Evolutionary conservation across 192 early-diverging fungal species (phyloP).

Genomic region (Oehlia diaphana): DNA sequence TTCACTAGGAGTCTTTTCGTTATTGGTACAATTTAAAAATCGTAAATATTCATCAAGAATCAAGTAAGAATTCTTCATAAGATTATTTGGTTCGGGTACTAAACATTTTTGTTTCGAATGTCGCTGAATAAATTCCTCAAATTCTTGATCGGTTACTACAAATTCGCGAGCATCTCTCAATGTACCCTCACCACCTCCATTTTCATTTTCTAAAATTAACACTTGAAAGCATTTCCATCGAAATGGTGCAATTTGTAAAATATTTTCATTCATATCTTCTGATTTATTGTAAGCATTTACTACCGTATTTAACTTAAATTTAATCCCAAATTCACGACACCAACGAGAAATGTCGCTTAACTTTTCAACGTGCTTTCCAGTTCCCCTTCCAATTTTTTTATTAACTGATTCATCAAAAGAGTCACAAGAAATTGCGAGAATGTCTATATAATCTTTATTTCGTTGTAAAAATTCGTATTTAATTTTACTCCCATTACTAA

Average conservation of each 20-base stretch:
- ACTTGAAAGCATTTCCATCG: conserved; percentile 16
- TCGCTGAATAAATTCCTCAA: not conserved
- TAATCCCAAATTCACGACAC: not conserved
- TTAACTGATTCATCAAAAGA: not conserved
- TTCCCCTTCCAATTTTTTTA: not conserved
- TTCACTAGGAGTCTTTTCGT: not conserved
- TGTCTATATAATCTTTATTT: not conserved
- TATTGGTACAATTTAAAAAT: conserved; percentile 4
- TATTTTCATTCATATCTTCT: not conserved
- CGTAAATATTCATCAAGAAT: not conserved
- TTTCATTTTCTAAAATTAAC: not conserved
- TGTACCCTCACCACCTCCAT: not conserved
- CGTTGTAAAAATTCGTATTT: not conserved
- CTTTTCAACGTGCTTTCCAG: not conserved
- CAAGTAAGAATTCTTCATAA: not conserved
- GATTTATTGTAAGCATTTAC: not conserved
- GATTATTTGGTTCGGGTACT: not conserved
- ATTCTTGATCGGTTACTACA: not conserved
- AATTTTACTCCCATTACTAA: not conserved
- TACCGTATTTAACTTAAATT: not conserved
- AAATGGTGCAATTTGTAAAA: not conserved
- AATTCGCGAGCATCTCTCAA: not conserved
- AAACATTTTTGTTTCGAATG: not conserved
- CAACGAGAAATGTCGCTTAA: not conserved
- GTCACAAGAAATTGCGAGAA: not conserved